These are phyloP conservation scores for Yarrowia keelungensis DNA, from an alignment of 805 yeast genomes.

Conservation along the genomic window DNA sequence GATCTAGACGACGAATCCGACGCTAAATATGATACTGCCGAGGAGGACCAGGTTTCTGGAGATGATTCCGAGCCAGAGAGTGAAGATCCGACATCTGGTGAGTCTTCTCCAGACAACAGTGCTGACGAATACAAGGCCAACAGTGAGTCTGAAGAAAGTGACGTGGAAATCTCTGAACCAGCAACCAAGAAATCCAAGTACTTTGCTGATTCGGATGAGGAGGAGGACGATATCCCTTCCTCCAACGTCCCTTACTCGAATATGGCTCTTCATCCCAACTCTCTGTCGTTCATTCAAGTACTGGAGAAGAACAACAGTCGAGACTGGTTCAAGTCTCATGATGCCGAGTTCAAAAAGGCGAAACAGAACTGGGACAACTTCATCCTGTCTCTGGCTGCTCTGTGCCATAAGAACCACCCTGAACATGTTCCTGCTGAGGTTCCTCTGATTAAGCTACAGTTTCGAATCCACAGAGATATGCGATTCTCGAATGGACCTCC, in stretches of 20 bases:
- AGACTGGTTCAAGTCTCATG: constrained; percentile 33
- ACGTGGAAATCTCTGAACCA: neutral
- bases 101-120: constrained; percentile 4
- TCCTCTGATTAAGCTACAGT: constrained; percentile 26
- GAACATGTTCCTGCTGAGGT: constrained; percentile 29
- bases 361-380: constrained; percentile 34
- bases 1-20: neutral
- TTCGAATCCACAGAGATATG: constrained; percentile 37
- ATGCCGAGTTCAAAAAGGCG: constrained; percentile 27
- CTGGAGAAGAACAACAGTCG: constrained; percentile 22
- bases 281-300: constrained; percentile 8
- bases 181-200: constrained; percentile 22
- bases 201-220: constrained; percentile 15
- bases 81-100: neutral
- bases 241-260: constrained; percentile 11
- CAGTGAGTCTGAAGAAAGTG: neutral
- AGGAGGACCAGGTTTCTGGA: neutral
- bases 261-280: constrained; percentile 24
- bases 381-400: constrained; percentile 18
- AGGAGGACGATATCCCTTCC: constrained; percentile 1
- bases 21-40: neutral
- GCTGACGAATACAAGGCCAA: constrained; percentile 13
- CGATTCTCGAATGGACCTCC: constrained; percentile 25
- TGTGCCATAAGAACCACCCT: constrained; percentile 17
- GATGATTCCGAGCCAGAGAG: neutral